Evolutionary conservation across 805 yeast genomes (phyloP), one percentile per base, ranked within the genome.

Genomic region (Wickerhamomyces rabaulensis): DNA sequence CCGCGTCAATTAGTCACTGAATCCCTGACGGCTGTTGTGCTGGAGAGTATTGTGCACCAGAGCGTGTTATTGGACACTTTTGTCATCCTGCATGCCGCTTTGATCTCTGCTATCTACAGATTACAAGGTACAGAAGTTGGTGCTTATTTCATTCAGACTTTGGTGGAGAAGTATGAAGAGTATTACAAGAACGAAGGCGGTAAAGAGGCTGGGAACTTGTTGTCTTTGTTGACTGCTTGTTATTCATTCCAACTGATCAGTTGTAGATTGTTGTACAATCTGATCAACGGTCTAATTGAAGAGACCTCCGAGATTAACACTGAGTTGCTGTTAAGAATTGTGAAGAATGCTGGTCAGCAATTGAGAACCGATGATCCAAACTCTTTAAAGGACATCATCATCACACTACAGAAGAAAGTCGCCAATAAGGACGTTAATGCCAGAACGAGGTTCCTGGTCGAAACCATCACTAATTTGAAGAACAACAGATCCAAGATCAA

Each of bases 361-460:
- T 78, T 94, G 66, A 80, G 99, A 60, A 69, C 87, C 4, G 99
- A 94, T 62, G 99, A 94, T 62, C 95, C 98, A 1, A 64, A 76
- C 9, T 83, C 97, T 0, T 72, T 94, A 45, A 90, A 86, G 60
- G 91, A 87, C 39, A 90, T 92, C 41, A 79, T 90, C 12, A 44
- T 76, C 3, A 70, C 74, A 38, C 68, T 85, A 33, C 87, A 84
- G 52, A 52, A 53, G 29, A 56, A 44, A 9, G 45, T 54, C 2
- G 68, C 68, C 29, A 61, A 72, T 15, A 71, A 71, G 17, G 64
- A 61, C 12, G 59, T 60, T 6, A 57, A 78, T 39, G 68, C 94
- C 2, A 81, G 98, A 64, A 79, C 91, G 41, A 82, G 79, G 59
- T 92, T 91, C 60, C 70, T 94, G 56, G 73, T 92, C 26, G 99